Percentiles rank a stretch among this genome's conserved stretches.
Conservation (phyloP, 306 rosid genomes). For the Prunus mira region DNA sequence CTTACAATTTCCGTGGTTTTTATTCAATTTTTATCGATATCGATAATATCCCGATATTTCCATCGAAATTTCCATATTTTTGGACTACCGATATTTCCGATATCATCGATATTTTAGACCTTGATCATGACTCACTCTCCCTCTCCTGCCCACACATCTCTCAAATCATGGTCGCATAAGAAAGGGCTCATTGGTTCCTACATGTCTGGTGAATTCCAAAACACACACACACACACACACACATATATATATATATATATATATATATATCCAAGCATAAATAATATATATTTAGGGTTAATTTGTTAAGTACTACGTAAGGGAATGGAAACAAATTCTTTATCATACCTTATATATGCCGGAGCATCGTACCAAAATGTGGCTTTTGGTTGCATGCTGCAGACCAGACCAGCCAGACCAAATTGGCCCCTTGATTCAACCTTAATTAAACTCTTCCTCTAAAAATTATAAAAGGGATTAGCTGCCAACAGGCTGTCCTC, state of each 20-base stretch:
- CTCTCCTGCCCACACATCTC: not conserved
- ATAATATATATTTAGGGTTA: not conserved
- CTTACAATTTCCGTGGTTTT: no score
- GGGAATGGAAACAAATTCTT: slow-evolving; percentile 9
- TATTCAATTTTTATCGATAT: no score
- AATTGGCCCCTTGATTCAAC: slow-evolving; percentile 19
- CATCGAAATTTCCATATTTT: no score
- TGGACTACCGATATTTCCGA: no score
- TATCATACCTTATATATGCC: not conserved
- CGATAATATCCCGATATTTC: no score
- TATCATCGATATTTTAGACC: no score
- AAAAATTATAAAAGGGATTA: not conserved
- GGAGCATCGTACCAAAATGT: slow-evolving; percentile 13
- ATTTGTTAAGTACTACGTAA: not conserved
- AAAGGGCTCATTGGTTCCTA: slow-evolving; percentile 24
- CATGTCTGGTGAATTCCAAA: slow-evolving; percentile 25
- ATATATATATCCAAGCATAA: not conserved
- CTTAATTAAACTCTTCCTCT: not conserved
- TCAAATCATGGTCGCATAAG: not conserved
- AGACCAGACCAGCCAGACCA: slow-evolving; percentile 19
- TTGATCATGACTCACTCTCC: not conserved
- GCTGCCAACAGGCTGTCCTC: not conserved
- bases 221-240: not conserved
- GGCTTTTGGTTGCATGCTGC: not conserved
- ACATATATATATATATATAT: not conserved